These are phyloP conservation scores for Aspergillaceae sp. DNA, from an alignment of 2,329 filamentous ascomycete genomes.

Conservation along the genomic window DNA sequence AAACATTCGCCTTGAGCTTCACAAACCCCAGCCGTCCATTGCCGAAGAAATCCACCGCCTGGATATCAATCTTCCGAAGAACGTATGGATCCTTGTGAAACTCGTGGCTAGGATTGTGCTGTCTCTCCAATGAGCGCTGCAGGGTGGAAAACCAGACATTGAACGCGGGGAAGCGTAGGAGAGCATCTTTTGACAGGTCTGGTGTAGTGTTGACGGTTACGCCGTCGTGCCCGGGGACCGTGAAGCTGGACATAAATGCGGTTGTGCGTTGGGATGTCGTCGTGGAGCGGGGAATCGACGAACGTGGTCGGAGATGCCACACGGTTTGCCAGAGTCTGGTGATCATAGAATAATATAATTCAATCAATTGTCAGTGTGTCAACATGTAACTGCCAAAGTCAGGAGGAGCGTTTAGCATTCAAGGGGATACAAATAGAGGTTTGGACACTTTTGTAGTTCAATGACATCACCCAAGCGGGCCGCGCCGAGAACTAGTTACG, in stretches of 20 bases:
- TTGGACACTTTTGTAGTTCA: neutral
- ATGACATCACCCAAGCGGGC: no score
- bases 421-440: neutral
- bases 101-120: conserved; percentile 39
- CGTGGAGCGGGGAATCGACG: neutral
- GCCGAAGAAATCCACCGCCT: conserved; percentile 47
- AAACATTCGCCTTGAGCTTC: conserved; percentile 48
- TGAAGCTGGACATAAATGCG: conserved; percentile 36
- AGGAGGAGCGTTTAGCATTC: conserved; percentile 1
- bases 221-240: conserved; percentile 25
- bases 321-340: conserved; percentile 8
- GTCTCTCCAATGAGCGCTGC: conserved; percentile 40
- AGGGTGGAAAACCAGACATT: conserved; percentile 47
- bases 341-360: conserved; percentile 1
- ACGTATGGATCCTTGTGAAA: conserved; percentile 46
- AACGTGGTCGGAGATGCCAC: conserved; percentile 2
- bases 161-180: conserved; percentile 46
- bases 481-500: no score
- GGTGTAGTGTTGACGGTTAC: conserved; percentile 35
- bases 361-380: no score
- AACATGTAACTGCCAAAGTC: neutral
- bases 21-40: conserved; percentile 46
- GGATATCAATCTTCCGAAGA: conserved; percentile 45
- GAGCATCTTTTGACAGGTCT: conserved; percentile 36
- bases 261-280: neutral